Percentiles rank a stretch among this genome's conserved stretches.
These are phyloP conservation scores for Trametes cubensis DNA, from an alignment of 768 basidiomycete species.

Conservation along the genomic window DNA sequence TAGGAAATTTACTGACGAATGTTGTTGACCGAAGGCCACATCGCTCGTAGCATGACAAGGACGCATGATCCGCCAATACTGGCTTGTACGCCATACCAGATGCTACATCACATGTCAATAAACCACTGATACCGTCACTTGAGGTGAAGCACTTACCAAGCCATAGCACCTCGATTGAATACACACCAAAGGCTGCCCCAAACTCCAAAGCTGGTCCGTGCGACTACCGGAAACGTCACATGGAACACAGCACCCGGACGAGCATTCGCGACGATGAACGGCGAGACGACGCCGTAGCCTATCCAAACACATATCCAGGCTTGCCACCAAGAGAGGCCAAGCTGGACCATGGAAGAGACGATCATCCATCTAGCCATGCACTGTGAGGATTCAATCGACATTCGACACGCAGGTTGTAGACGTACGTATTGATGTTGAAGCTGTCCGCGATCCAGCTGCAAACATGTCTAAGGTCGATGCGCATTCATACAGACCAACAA, in stretches of 20 bases:
- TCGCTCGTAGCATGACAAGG: constrained; percentile 70
- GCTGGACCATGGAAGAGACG: constrained; percentile 71
- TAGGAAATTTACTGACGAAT: constrained; percentile 49
- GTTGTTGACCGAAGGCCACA: constrained; percentile 73
- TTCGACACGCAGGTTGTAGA: constrained; percentile 1
- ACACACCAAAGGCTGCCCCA: constrained; percentile 81
- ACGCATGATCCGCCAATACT: constrained; percentile 84
- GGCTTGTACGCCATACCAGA: constrained; percentile 80
- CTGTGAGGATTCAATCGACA: too few relatives aligned
- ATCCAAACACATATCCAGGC: constrained; percentile 82
- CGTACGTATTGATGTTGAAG: constrained; percentile 78
- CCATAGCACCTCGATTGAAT: constrained; percentile 74
- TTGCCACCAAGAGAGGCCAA: constrained; percentile 82
- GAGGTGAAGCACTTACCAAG: constrained; percentile 51
- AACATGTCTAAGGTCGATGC: constrained; percentile 14
- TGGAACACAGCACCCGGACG: constrained; percentile 78
- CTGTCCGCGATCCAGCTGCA: constrained; percentile 77
- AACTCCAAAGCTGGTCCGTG: constrained; percentile 75
- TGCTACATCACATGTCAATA: constrained; percentile 38
- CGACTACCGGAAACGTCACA: constrained; percentile 75
- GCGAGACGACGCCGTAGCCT: constrained; percentile 45
- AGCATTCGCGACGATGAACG: constrained; percentile 77
- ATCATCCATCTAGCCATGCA: constrained; percentile 64
- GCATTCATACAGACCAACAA: neutral
- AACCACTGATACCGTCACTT: neutral